These are phyloP conservation scores for Solanum chiquidenum DNA, from an alignment of 257 asterid genomes.

Conservation along the genomic window DNA sequence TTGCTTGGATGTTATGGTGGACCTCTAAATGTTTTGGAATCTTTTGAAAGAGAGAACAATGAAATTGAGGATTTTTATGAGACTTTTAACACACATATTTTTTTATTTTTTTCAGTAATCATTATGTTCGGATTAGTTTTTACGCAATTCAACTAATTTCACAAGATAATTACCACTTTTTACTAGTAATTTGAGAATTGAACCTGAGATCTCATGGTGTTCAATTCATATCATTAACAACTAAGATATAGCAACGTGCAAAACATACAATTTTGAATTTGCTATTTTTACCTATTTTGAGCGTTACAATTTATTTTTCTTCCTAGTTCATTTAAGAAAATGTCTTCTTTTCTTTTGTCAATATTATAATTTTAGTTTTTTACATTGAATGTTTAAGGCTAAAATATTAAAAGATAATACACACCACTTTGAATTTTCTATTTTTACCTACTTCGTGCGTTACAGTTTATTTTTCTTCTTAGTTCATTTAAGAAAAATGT, in stretches of 20 bases:
- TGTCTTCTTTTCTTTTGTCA: not conserved
- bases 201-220: not conserved
- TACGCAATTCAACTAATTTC: rapidly evolving
- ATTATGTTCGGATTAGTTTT: not conserved
- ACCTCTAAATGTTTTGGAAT: slow-evolving; percentile 16
- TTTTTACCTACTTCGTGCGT: not conserved
- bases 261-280: too few species aligned
- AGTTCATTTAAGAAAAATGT: not conserved
- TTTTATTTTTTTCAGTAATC: not conserved
- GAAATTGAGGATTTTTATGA: not conserved
- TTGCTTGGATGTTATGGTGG: slow-evolving; percentile 9
- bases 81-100: not conserved
- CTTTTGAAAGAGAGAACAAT: not conserved
- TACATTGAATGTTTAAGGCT: not conserved
- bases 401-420: not conserved
- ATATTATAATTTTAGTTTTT: too few species aligned
- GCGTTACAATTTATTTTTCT: not conserved
- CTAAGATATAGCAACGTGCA: not conserved
- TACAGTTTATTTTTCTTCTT: not conserved
- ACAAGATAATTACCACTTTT: not conserved
- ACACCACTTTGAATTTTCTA: not conserved
- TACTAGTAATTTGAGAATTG: not conserved
- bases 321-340: not conserved
- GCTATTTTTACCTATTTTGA: not conserved
- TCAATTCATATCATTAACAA: not conserved